Percentiles rank a stretch among this genome's conserved stretches.
Evolutionary conservation across 768 basidiomycete species (phyloP).

Genomic region (Agaricus sinodeliciosus): DNA sequence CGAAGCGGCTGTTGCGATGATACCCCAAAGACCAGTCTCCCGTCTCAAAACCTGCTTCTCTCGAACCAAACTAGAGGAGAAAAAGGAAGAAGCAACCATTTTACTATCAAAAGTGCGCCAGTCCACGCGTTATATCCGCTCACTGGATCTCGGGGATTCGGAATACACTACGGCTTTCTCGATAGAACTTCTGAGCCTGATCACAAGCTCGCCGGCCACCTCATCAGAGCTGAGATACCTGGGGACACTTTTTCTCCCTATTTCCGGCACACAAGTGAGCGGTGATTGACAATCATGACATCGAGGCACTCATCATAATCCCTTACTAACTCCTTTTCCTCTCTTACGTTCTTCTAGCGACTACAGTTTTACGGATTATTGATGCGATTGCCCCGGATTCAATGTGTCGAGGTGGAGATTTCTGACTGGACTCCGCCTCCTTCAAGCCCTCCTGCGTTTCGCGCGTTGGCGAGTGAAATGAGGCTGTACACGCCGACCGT

Average conservation of each 20-base stretch:
- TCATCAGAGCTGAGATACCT: slow-evolving; percentile 45
- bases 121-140: slow-evolving; percentile 36
- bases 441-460: slow-evolving; percentile 41
- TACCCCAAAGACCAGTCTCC: slow-evolving; percentile 52
- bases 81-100: slow-evolving; percentile 43
- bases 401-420: slow-evolving; percentile 57
- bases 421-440: slow-evolving; percentile 61
- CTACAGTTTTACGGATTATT: slow-evolving; percentile 56
- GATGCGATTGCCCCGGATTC: slow-evolving; percentile 42
- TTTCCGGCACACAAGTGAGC: slow-evolving; percentile 47
- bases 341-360: slow-evolving; percentile 29
- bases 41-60: slow-evolving; percentile 69
- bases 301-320: slow-evolving; percentile 5
- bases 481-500: slow-evolving; percentile 53
- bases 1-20: slow-evolving; percentile 51
- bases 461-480: slow-evolving; percentile 54
- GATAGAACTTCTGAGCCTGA: slow-evolving; percentile 40
- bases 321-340: slow-evolving; percentile 3
- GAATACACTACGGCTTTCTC: slow-evolving; percentile 49
- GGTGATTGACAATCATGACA: slow-evolving; percentile 5
- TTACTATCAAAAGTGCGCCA: slow-evolving; percentile 40
- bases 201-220: slow-evolving; percentile 29
- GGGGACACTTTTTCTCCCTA: slow-evolving; percentile 58
- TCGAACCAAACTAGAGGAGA: slow-evolving; percentile 36
- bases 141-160: slow-evolving; percentile 60